Evolutionary conservation across 768 basidiomycete genomes (phyloP), one percentile per base, ranked within the genome.

Genomic region (Boletus subcaerulescens): DNA sequence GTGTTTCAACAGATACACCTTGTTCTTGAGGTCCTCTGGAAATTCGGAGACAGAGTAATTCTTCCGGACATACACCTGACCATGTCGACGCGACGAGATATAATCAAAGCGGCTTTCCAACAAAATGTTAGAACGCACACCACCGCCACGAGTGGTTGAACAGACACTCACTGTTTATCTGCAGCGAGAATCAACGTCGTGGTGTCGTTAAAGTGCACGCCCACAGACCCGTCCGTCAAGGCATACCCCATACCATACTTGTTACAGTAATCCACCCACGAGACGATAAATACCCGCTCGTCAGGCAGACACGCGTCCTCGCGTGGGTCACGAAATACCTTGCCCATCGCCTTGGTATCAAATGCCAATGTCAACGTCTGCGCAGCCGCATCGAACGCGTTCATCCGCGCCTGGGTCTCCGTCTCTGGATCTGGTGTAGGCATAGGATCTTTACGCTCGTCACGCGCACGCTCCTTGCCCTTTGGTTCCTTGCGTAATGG

Each of bases 201-300:
- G 67, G 89, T 93, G 69, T 99, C 97, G 64, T 98, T 98, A 76
- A 97, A 99, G 72, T 98, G 87, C 20, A 98, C 92, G 5, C 93
- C 93, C 44, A 98, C 87, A 20, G 90, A 89, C 4, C 96, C 94
- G 65, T 99, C 94, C 18, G 93, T 96, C 65, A 98, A 76, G 4
- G 93, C 93, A 70, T 97, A 98, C 1, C 96, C 97, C 91, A 98
- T 98, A n/a, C 96, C 97, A 72, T 98, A 99, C 77, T 98, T 98
- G 73, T 94, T 92, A 69, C 93, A 96, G 67, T 98, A 98, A 71
- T 98, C 97, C 40, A 98, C 89, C 97, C 97, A 98, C n/a, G 91
- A 91, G 3, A 90, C 91, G 59, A 99, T 93, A 73, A 98, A 98
- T 43, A 96, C 88, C 49, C 80, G 80, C 54, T 92, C 89, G 17